Percentiles rank a stretch among this genome's conserved stretches.
Evolutionary conservation across 164 flowering plant genomes (phyloP).

Genomic region (Annona squamosa): DNA sequence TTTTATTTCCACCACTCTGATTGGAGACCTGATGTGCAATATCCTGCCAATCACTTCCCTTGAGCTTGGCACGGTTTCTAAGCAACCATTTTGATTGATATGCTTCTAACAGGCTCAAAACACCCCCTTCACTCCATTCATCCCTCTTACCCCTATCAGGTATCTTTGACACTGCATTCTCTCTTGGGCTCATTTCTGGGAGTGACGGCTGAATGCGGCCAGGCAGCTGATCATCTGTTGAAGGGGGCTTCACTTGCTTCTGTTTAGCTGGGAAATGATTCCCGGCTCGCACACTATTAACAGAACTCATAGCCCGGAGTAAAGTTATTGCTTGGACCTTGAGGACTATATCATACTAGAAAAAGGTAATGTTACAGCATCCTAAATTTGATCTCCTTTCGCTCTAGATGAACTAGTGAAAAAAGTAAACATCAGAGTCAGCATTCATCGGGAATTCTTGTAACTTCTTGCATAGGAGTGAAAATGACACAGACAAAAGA

Average conservation of each 20-base stretch:
- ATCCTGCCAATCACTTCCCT: constrained; percentile 26
- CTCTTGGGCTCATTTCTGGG: constrained; percentile 5
- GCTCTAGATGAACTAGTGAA: not conserved
- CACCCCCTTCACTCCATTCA: constrained; percentile 28
- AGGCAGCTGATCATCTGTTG: not conserved
- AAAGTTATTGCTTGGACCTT: constrained; percentile 5
- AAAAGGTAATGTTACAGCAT: not conserved
- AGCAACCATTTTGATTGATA: constrained; percentile 24
- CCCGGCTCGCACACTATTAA: not conserved
- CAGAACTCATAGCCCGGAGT: not conserved
- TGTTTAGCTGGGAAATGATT: not conserved
- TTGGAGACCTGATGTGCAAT: constrained; percentile 20
- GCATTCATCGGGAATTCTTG: not conserved
- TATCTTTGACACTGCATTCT: not conserved
- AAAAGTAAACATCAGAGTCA: constrained; percentile 1
- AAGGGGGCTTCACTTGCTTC: not conserved
- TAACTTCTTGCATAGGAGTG: not conserved
- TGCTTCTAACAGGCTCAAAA: constrained; percentile 12
- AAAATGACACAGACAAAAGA: no score
- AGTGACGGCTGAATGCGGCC: not conserved
- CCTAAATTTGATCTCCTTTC: not conserved
- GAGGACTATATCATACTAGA: not conserved
- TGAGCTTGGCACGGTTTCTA: constrained; percentile 21
- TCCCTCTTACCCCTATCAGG: constrained; percentile 22
- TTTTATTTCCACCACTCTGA: constrained; percentile 9